These are phyloP conservation scores for Phytophthora sp. DNA, from an alignment of 352 stramenopile genomes.

Conservation along the genomic window DNA sequence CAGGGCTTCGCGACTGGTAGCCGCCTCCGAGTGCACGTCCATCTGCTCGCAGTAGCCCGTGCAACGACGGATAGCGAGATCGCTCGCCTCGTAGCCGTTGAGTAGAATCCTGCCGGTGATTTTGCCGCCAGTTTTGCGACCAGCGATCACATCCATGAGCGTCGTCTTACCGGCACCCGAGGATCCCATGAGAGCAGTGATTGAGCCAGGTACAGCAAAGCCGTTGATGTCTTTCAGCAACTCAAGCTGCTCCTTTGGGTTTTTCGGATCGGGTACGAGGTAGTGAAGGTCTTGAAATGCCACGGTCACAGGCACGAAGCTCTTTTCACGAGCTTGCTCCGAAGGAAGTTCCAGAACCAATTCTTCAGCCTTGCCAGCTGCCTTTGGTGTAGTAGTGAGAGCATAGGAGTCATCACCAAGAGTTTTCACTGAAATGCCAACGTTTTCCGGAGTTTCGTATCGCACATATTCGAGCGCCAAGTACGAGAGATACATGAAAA, in stretches of 20 bases:
- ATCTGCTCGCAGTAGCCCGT: slow-evolving; percentile 32
- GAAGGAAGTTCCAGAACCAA: not conserved
- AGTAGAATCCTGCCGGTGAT: no score
- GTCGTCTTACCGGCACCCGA: no score
- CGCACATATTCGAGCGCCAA: slow-evolving; percentile 15
- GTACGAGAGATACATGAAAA: slow-evolving; percentile 43
- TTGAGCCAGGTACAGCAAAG: no score
- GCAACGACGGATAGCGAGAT: slow-evolving; percentile 25
- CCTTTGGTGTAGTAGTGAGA: no score
- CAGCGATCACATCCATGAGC: no score
- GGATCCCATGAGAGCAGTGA: no score
- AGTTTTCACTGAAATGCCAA: slow-evolving; percentile 25
- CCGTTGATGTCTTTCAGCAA: slow-evolving; percentile 50
- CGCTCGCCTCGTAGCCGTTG: slow-evolving; percentile 66
- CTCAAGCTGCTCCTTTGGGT: slow-evolving; percentile 25
- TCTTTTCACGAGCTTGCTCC: no score
- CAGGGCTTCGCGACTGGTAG: slow-evolving; percentile 34
- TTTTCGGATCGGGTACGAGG: slow-evolving; percentile 16
- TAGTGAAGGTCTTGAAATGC: slow-evolving; percentile 40
- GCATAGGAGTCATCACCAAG: slow-evolving; percentile 15
- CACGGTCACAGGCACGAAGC: slow-evolving; percentile 40
- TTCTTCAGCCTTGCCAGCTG: slow-evolving; percentile 3
- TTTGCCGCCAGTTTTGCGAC: no score
- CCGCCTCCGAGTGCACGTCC: slow-evolving; percentile 25
- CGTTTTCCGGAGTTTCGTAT: slow-evolving; percentile 24